Base-by-base conservation (phyloP, 805 yeast species). In the Clavispora santaluciae region DNA sequence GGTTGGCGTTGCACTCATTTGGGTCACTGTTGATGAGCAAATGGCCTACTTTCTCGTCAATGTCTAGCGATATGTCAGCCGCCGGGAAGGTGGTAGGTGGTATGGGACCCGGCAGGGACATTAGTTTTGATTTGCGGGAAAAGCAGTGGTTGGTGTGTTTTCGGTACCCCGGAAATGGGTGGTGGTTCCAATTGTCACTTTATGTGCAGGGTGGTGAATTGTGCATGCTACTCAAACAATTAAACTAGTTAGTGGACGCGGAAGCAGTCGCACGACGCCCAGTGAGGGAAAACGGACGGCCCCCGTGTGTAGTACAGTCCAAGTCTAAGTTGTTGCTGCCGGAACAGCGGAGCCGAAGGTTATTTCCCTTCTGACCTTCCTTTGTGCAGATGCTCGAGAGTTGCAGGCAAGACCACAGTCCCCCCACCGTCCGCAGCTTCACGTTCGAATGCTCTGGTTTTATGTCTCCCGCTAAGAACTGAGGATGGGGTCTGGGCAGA, bases 21-120 rank as follows among this genome's bases (percentile, higher is more conserved):
- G 71, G 50, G 41, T 69, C 75, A 41, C 72, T 66, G 28, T 60
- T 61, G 36, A 67, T 53, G 10, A 68, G 51, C 12, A 57, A 41
- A 11, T 56, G 51, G 10, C 43, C 31, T 5, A 56, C 28, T n/a
- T 43, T 39, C n/a, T 33, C 36, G 20, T 33, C 25, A 8, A 33
- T 28, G 5, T 28, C 31, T 20, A 15, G 10, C 20, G 31, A 5
- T 4, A 3, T 2, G 5, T 6, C 11, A 4, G 18, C 31, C 31
- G 5, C 31, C 4, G 31, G 12, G 20, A 28, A 28, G 31, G 31
- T 28, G n/a, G 31, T 28, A 20, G 31, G 8, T 12, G 31, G 31
- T 20, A 28, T 11, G 12, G 31, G 31, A n/a, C 20, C 31, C 31
- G 16, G 20, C 31, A 16, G 20, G 12, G 31, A 28, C 31, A 28